phyloP scores from a whole-genome alignment of 2,329 filamentous ascomycete genomes.

The Rhynchosporium agropyri region DNA sequence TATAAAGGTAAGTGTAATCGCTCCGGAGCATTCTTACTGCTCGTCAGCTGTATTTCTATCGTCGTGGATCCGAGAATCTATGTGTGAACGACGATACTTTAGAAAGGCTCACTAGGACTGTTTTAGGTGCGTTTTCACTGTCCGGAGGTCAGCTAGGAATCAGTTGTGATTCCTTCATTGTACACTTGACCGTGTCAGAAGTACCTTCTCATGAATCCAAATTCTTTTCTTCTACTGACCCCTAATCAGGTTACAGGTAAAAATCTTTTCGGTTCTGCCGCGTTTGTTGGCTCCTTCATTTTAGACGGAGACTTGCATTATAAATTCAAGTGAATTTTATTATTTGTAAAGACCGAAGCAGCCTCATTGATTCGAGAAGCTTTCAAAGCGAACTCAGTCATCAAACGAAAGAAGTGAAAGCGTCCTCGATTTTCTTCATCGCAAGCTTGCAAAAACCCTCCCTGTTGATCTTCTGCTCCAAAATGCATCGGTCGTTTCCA shows the following conservation, averaged over 20 bases:
- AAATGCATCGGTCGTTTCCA: background rate
- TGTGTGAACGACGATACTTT: background rate
- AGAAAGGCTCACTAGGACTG: background rate
- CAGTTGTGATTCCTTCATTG: background rate
- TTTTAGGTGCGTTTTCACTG: background rate
- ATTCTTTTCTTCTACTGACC: background rate
- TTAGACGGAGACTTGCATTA: background rate
- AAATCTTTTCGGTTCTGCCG: background rate
- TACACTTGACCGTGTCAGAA: background rate
- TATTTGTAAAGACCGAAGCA: background rate
- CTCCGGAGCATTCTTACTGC: background rate
- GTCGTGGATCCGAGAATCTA: conserved; percentile 1
- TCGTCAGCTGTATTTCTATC: background rate
- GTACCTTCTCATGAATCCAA: background rate
- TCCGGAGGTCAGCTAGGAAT: background rate
- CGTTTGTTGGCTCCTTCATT: background rate
- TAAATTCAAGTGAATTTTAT: background rate
- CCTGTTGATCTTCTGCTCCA: conserved; percentile 1
- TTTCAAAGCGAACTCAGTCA: background rate
- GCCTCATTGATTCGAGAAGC: background rate
- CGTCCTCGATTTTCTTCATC: background rate
- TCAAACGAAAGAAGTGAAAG: conserved; percentile 1
- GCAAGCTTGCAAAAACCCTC: background rate
- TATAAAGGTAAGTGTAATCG: background rate
- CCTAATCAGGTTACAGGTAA: background rate